These are phyloP conservation scores for Fraxinus xanthoxyloides DNA, from an alignment of 305 asterid genomes.

Conservation along the genomic window DNA sequence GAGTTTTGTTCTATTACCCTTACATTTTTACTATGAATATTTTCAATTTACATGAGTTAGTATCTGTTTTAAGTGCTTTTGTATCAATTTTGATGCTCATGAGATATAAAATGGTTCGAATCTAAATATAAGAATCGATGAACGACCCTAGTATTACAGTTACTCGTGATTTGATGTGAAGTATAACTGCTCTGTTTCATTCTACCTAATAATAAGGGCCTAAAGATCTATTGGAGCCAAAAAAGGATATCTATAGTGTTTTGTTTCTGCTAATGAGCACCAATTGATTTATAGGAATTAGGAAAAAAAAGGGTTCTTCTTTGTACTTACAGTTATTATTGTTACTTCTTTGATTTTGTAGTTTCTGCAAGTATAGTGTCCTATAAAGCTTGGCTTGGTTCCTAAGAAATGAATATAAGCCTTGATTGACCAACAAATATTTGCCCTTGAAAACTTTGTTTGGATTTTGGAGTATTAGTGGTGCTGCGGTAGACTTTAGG, in stretches of 20 bases:
- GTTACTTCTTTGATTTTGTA: too few species aligned
- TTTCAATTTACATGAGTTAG: background rate
- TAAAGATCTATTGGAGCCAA: too few species aligned
- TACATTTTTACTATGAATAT: slow-evolving; percentile 14
- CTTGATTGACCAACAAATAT: background rate
- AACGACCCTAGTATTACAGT: background rate
- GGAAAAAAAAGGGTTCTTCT: background rate
- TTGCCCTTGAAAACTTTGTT: background rate
- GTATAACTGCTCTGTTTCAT: background rate
- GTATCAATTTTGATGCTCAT: background rate
- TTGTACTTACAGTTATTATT: too few species aligned
- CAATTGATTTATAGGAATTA: background rate
- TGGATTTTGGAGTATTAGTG: background rate
- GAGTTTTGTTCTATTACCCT: background rate
- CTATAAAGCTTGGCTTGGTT: too few species aligned
- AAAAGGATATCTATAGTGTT: too few species aligned
- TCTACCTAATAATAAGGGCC: too few species aligned
- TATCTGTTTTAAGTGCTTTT: background rate
- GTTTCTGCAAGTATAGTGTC: too few species aligned
- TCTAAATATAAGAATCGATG: background rate
- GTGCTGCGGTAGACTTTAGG: background rate
- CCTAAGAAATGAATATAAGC: background rate
- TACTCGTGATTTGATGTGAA: background rate
- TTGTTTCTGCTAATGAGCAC: background rate
- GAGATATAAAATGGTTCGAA: background rate